Conservation (phyloP, 169 alveolate species). For the Plasmodium adleri region DNA sequence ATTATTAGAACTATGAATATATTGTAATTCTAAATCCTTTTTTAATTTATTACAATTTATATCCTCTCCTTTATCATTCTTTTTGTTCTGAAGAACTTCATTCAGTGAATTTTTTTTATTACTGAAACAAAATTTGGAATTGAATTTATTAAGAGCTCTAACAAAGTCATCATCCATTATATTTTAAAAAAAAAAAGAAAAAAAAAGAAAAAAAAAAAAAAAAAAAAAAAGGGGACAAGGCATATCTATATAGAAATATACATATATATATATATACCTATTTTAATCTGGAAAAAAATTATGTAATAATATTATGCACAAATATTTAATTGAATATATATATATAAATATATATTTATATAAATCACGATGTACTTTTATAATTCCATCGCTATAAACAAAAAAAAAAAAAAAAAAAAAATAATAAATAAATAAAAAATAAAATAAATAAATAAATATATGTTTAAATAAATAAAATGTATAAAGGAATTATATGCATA, state of each 20-base stretch:
- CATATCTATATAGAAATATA: background rate
- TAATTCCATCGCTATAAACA: too few species aligned
- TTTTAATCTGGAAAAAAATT: background rate
- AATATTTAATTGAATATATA: background rate
- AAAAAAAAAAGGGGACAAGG: background rate
- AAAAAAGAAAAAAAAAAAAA: background rate
- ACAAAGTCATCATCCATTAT: constrained; percentile 72
- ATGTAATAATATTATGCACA: background rate
- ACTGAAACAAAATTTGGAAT: constrained; percentile 24
- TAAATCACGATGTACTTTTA: too few species aligned
- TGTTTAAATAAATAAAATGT: too few species aligned
- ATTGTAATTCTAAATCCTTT: constrained; percentile 62
- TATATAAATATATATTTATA: background rate
- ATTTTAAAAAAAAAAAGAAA: background rate
- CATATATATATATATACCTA: background rate
- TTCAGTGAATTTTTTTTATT: constrained; percentile 24
- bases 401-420: too few species aligned
- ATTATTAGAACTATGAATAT: constrained; percentile 63
- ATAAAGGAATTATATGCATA: too few species aligned
- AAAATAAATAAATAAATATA: too few species aligned
- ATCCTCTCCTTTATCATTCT: constrained; percentile 6
- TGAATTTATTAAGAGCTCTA: constrained; percentile 63
- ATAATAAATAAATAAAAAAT: too few species aligned
- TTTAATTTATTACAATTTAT: constrained; percentile 21
- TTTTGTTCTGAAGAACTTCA: background rate